Percentiles rank a stretch among this genome's conserved stretches.
phyloP scores from a whole-genome alignment of 306 rosid genomes.

The Fragaria nilgerrensis region DNA sequence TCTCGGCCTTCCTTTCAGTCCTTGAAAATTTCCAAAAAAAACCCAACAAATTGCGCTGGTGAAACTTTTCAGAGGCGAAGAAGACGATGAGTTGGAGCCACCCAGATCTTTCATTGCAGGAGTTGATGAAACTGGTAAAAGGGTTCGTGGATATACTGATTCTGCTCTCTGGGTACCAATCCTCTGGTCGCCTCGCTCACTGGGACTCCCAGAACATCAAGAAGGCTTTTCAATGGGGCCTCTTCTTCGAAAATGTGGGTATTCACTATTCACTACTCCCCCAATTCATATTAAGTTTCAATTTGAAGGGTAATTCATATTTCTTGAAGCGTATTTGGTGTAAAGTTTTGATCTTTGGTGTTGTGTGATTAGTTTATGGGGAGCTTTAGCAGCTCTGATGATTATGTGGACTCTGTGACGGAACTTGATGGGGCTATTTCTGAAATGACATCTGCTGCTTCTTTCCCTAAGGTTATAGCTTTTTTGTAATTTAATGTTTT shows the following conservation, averaged over 20 bases:
- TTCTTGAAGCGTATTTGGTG: background rate
- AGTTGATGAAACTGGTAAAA: slow-evolving; percentile 30
- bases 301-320: background rate
- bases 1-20: background rate
- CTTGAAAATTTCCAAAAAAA: background rate
- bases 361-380: slow-evolving; percentile 23
- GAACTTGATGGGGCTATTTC: slow-evolving; percentile 41
- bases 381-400: slow-evolving; percentile 28
- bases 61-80: background rate
- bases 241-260: slow-evolving; percentile 41
- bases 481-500: background rate
- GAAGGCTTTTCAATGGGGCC: slow-evolving; percentile 38
- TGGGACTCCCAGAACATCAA: slow-evolving; percentile 39
- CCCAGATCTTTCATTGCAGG: slow-evolving; percentile 27
- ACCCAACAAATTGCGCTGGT: background rate
- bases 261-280: background rate
- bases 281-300: background rate
- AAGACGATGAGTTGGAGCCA: slow-evolving; percentile 35
- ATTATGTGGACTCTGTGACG: slow-evolving; percentile 27
- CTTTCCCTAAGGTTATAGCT: slow-evolving; percentile 35
- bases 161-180: slow-evolving; percentile 44
- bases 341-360: background rate
- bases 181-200: slow-evolving; percentile 36
- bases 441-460: slow-evolving; percentile 28
- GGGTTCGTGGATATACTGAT: slow-evolving; percentile 45